Percentiles rank a stretch among this genome's conserved stretches.
These are phyloP conservation scores for Crithidia bombi DNA, from an alignment of 208 protist genomes.

Conservation along the genomic window DNA sequence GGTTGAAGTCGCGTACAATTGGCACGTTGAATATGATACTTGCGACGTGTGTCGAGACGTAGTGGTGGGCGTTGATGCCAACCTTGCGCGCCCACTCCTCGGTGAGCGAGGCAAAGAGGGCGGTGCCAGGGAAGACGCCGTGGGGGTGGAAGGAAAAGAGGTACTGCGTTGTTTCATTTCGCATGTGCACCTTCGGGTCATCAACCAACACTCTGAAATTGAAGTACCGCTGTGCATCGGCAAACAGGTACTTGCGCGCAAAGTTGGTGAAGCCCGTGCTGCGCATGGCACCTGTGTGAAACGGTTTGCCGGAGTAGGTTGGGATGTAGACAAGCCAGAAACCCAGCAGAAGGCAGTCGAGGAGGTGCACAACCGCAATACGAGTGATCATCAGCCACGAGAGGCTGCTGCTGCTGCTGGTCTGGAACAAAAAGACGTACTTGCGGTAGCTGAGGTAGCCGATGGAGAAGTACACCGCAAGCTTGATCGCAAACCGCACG, in stretches of 20 bases:
- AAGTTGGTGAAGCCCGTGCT: slow-evolving; percentile 56
- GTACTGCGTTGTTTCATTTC: slow-evolving; percentile 57
- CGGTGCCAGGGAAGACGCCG: slow-evolving; percentile 81
- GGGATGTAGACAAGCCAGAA: slow-evolving; percentile 67
- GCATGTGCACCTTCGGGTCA: slow-evolving; percentile 58
- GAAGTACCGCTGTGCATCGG: slow-evolving; percentile 74
- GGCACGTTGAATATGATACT: slow-evolving; percentile 83
- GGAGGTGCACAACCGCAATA: slow-evolving; percentile 15
- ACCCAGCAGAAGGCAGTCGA: slow-evolving; percentile 48
- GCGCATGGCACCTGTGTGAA: slow-evolving; percentile 61
- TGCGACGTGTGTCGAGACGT: slow-evolving; percentile 70
- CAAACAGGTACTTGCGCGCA: slow-evolving; percentile 61
- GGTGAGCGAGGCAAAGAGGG: slow-evolving; percentile 60
- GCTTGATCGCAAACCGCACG: slow-evolving; percentile 43
- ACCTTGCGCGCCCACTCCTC: slow-evolving; percentile 63
- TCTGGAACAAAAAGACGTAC: slow-evolving; percentile 28
- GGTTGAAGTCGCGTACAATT: slow-evolving; percentile 76
- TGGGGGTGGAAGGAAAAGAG: slow-evolving; percentile 87
- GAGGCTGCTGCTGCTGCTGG: not conserved
- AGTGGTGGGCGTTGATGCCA: slow-evolving; percentile 45
- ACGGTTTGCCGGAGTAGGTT: slow-evolving; percentile 64
- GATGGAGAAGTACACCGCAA: slow-evolving; percentile 56
- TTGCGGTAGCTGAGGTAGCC: slow-evolving; percentile 59
- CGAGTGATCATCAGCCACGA: slow-evolving; percentile 17
- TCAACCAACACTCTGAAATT: slow-evolving; percentile 66